Evolutionary conservation across 1,284 basidiomycete genomes (phyloP).

Genomic region (Entoloma clypeatum): DNA sequence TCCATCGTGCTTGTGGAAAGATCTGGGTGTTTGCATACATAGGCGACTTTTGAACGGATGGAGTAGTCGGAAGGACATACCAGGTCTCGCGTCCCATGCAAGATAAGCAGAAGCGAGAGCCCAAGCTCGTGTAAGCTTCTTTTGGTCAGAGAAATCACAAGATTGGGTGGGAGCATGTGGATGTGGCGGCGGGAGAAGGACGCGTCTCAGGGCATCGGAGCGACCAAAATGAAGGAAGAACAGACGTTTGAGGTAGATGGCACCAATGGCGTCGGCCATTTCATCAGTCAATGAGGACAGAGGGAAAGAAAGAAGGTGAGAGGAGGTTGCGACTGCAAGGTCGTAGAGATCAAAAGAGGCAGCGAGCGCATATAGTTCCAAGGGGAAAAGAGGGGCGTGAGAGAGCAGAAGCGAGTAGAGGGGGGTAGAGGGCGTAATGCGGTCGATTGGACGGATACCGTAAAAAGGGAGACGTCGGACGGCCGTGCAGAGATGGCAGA

Average conservation of each 20-base stretch:
- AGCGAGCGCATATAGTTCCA: slow-evolving; percentile 59
- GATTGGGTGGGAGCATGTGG: slow-evolving; percentile 54
- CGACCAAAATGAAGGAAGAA: slow-evolving; percentile 56
- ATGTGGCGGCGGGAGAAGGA: slow-evolving; percentile 55
- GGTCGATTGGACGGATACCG: slow-evolving; percentile 42
- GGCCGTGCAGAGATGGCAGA: slow-evolving; percentile 45
- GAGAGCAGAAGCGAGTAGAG: slow-evolving; percentile 47
- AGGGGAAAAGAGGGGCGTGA: slow-evolving; percentile 50
- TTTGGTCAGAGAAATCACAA: slow-evolving; percentile 61
- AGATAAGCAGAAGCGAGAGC: slow-evolving; percentile 64
- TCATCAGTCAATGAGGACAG: slow-evolving; percentile 56
- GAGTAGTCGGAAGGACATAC: slow-evolving; percentile 40
- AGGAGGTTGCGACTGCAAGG: slow-evolving; percentile 55
- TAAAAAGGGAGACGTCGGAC: slow-evolving; percentile 47
- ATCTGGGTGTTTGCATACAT: slow-evolving; percentile 40
- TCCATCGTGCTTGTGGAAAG: slow-evolving; percentile 58
- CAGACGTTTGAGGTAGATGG: slow-evolving; percentile 57
- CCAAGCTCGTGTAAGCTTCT: slow-evolving; percentile 61
- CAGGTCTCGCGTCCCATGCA: slow-evolving; percentile 65
- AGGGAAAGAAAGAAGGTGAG: slow-evolving; percentile 56
- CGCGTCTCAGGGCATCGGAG: slow-evolving; percentile 45
- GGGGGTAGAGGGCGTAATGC: slow-evolving; percentile 39
- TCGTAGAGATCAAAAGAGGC: slow-evolving; percentile 53
- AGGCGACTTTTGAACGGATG: too few relatives aligned
- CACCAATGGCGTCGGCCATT: slow-evolving; percentile 54